phyloP scores from a whole-genome alignment of 202 grass and related monocot species.

The Digitaria exilis region DNA sequence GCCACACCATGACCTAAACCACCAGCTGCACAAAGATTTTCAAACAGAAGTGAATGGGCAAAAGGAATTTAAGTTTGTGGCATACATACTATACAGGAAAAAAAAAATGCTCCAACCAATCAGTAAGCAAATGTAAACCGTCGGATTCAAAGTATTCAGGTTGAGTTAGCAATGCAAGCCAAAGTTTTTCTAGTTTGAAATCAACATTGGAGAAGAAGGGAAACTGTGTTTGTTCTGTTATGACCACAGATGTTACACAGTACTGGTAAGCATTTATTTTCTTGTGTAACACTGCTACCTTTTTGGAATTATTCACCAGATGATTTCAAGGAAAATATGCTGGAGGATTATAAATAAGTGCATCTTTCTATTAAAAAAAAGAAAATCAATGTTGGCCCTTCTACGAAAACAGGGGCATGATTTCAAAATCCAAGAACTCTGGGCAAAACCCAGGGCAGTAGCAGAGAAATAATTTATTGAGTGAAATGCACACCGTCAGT shows the following conservation, averaged over 20 bases:
- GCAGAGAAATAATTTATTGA: neutral
- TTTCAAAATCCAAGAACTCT: conserved; percentile 20
- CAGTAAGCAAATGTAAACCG: conserved; percentile 17
- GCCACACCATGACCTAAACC: conserved; percentile 93
- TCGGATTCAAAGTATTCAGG: neutral
- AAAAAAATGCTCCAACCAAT: conserved; percentile 4
- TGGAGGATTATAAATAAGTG: neutral
- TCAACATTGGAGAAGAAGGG: neutral
- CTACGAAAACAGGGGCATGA: neutral
- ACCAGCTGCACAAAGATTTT: conserved; percentile 71
- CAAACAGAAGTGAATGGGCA: conserved; percentile 26
- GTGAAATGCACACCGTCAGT: too few species aligned
- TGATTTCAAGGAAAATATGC: neutral
- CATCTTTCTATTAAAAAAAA: neutral
- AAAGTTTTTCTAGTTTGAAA: conserved; percentile 13
- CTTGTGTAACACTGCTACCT: neutral
- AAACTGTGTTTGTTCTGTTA: conserved; percentile 1
- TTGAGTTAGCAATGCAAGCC: neutral
- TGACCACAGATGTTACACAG: neutral
- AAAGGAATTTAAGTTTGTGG: conserved; percentile 11
- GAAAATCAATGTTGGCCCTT: neutral
- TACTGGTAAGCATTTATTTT: conserved; percentile 20
- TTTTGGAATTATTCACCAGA: neutral
- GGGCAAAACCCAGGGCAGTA: neutral
- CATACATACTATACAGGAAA: neutral